These are phyloP conservation scores for Picea sitchensis DNA, from an alignment of 75 land plant species.

Conservation along the genomic window DNA sequence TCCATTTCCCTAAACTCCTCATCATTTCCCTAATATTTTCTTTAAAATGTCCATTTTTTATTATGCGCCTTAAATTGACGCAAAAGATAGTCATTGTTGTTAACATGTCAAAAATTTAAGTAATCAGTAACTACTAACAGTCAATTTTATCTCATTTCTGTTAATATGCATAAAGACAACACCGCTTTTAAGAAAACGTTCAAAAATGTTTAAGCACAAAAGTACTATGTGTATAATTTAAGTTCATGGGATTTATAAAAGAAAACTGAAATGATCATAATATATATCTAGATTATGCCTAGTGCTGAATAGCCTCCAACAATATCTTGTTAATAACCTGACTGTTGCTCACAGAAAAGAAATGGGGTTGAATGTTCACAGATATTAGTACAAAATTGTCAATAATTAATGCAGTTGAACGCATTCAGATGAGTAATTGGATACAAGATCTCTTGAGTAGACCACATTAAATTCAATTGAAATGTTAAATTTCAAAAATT, in stretches of 20 bases:
- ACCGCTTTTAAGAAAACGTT: neutral
- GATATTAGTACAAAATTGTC: neutral
- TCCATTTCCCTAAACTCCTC: too few species aligned
- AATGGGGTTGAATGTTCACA: neutral
- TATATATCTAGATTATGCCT: neutral
- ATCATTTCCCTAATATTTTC: too few species aligned
- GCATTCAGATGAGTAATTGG: neutral
- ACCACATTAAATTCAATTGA: neutral
- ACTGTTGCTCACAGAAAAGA: neutral
- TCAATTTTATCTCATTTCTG: neutral
- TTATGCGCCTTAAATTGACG: neutral
- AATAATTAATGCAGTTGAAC: neutral
- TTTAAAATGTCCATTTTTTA: too few species aligned
- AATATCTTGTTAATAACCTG: neutral
- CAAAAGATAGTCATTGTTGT: neutral
- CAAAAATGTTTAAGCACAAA: neutral
- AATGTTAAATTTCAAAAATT: neutral
- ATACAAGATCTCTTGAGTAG: neutral
- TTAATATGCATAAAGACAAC: neutral
- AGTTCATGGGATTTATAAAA: neutral
- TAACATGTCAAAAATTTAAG: neutral
- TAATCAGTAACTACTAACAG: neutral
- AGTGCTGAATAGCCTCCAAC: neutral
- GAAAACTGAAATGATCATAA: neutral
- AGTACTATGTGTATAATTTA: neutral